phyloP scores from a whole-genome alignment of 1,139 yeast species.

The Geotrichum bryndzae region DNA sequence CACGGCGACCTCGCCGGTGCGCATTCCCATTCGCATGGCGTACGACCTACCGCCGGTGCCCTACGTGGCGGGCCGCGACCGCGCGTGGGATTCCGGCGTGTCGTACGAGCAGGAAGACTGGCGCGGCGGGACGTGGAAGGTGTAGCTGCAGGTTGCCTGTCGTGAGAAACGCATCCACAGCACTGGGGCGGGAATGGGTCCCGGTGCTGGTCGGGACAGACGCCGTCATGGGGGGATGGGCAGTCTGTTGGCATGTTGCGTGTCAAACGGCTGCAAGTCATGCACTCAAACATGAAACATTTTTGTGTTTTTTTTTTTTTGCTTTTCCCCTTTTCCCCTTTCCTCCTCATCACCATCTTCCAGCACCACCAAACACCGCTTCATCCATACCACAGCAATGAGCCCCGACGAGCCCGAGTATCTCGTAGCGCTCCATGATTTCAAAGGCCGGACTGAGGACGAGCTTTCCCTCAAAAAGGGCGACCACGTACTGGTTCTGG shows the following conservation, averaged over 20 bases:
- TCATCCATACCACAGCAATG: conserved; percentile 1
- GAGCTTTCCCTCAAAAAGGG: conserved; percentile 77
- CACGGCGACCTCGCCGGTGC: background rate
- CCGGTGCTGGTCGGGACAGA: too few relatives aligned
- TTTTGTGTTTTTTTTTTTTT: conserved; percentile 1
- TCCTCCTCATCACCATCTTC: background rate
- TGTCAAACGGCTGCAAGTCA: background rate
- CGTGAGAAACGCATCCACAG: background rate
- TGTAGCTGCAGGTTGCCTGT: background rate
- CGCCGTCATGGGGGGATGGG: too few relatives aligned
- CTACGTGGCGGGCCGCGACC: background rate
- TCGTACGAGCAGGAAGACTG: background rate
- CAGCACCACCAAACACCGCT: background rate
- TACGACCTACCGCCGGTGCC: background rate
- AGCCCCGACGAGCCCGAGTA: conserved; percentile 25
- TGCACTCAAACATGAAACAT: background rate
- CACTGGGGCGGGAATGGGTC: background rate
- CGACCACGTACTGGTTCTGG: conserved; percentile 82
- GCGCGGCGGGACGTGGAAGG: background rate
- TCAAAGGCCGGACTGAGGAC: conserved; percentile 79
- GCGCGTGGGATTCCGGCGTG: background rate
- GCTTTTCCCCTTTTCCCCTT: background rate
- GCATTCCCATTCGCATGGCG: background rate
- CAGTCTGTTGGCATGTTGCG: too few relatives aligned
- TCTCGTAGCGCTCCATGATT: conserved; percentile 68